Conservation (phyloP, 306 rosid species). For the Boehmeria nivea region DNA sequence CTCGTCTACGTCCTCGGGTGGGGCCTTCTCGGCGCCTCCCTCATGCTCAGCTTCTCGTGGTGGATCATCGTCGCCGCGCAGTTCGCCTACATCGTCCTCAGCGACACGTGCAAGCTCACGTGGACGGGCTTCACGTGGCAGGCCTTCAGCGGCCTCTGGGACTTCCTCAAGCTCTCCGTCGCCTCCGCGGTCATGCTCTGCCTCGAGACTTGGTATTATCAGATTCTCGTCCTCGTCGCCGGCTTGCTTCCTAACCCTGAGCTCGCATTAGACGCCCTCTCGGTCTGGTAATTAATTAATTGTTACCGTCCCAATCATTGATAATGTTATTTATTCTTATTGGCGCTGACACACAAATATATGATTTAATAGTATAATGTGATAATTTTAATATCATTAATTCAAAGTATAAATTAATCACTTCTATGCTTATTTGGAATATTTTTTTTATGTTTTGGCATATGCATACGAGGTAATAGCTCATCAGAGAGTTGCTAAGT, state of each 20-base stretch:
- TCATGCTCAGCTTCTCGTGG: constrained; percentile 45
- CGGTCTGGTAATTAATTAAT: constrained; percentile 36
- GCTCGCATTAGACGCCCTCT: constrained; percentile 45
- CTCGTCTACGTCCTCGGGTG: constrained; percentile 23
- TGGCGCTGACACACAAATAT: too few relatives aligned
- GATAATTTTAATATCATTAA: too few relatives aligned
- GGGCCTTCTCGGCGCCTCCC: constrained; percentile 40
- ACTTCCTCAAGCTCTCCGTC: constrained; percentile 35
- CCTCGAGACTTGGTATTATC: constrained; percentile 50
- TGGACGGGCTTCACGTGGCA: constrained; percentile 40
- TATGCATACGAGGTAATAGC: too few relatives aligned
- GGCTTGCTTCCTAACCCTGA: constrained; percentile 45
- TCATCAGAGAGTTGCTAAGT: too few relatives aligned
- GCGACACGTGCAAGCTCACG: constrained; percentile 27
- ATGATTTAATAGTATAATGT: too few relatives aligned
- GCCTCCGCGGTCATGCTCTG: constrained; percentile 54
- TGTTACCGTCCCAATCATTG: neutral
- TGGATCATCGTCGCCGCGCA: constrained; percentile 49
- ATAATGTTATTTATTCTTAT: too few relatives aligned
- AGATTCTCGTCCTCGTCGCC: constrained; percentile 40
- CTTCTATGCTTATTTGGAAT: too few relatives aligned
- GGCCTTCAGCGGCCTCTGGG: constrained; percentile 44
- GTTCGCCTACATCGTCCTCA: constrained; percentile 30
- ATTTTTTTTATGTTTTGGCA: too few relatives aligned
- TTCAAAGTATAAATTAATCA: too few relatives aligned